Base-by-base conservation (phyloP, 345 rosid species). In the Geranium brycei region DNA sequence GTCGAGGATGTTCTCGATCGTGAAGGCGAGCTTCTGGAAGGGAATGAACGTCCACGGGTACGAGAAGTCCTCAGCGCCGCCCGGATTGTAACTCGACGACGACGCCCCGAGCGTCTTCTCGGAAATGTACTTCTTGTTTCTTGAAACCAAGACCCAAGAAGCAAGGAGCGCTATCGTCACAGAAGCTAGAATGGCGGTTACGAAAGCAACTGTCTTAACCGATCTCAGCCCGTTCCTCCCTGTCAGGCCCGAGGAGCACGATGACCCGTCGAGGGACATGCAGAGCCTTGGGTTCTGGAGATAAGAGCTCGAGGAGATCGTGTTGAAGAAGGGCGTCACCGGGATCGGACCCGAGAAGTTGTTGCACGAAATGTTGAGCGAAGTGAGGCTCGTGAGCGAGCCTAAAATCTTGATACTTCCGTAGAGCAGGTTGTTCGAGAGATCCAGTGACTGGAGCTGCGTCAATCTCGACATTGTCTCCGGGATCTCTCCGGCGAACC, bases 31-130 rank as follows among this genome's bases (percentile, higher is more conserved):
- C 75, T 87, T 89, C 61, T 89, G 95, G 66, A 93, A 93, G 17
- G 99, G 99, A 61, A 89, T 93, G 76, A 89, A 93, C 1, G 97
- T 87, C 97, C 96, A 93, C 2, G 97, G 99, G 67, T 85, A 86
- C 0, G 97, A 93, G 71, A 89, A 89, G 66, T 93, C 99, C 56
- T 93, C 98, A 16, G 80, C 76, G 56, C 82, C 79, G 56, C 82
- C 79, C 0, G 84, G 60, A 7, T 35, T 35, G 32, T 71, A 61
- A 47, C 14, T 8, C 10, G 82, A 71, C 4, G 79, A 70, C 17
- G 75, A 81, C 14, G 70, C 67, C 57, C 75, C 78, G 17, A 78
- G 56, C 57, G 87, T 70, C 71, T 87, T 92, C 56, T 85, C 84
- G 3, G 69, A 72, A 58, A 70, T 66, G 60, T 87, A 86, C 66